These are phyloP conservation scores for Neurospora sp. DNA, from an alignment of 495 filamentous ascomycete species.

Conservation along the genomic window DNA sequence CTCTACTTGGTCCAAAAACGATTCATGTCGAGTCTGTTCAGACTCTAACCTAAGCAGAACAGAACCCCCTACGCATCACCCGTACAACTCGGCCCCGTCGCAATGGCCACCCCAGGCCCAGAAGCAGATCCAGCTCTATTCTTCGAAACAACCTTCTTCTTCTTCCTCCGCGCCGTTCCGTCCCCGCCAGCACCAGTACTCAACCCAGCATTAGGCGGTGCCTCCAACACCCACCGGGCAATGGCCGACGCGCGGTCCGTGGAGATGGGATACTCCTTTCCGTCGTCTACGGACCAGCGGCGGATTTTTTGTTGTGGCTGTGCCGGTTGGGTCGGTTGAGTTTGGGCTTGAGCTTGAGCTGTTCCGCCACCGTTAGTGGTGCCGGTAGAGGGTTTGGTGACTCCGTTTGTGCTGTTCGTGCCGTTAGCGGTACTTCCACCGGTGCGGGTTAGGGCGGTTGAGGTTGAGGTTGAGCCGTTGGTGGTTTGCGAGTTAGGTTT, in stretches of 20 bases:
- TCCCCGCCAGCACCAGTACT: not conserved
- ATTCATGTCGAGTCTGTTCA: too few relatives aligned
- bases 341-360: not conserved
- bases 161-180: slow-evolving; percentile 11
- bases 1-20: too few relatives aligned
- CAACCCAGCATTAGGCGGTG: slow-evolving; percentile 6
- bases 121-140: not conserved
- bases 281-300: slow-evolving; percentile 54
- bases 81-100: too few relatives aligned
- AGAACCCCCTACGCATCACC: too few relatives aligned
- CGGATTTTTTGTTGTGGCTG: not conserved
- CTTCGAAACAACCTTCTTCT: slow-evolving; percentile 17
- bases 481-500: not conserved
- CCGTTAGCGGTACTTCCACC: slow-evolving; percentile 7
- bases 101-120: not conserved
- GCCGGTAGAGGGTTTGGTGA: not conserved
- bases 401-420: not conserved
- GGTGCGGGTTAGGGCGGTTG: not conserved
- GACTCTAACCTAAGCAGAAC: too few relatives aligned
- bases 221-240: slow-evolving; percentile 49
- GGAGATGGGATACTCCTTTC: slow-evolving; percentile 56
- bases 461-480: not conserved
- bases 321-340: not conserved
- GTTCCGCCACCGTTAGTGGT: not conserved
- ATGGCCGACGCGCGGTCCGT: slow-evolving; percentile 60